Evolutionary conservation across 1,139 yeast genomes (phyloP), one percentile per base, ranked within the genome.

Genomic region (Pichia sp.): DNA sequence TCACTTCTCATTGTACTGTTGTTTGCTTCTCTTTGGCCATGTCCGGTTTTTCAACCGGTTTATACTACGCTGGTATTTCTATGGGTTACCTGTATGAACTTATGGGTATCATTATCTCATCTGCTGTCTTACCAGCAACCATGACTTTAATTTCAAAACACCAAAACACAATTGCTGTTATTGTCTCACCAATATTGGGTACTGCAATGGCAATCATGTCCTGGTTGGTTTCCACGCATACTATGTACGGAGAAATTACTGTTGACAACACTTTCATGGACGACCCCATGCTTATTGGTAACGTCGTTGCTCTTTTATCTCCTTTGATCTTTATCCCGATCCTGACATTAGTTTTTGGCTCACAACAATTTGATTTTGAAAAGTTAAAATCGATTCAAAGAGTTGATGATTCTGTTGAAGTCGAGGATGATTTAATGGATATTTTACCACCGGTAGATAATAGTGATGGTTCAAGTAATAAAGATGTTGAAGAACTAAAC

Each of bases 291-390:
- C 61, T 67, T 26, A 63, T 64, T 45, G 73, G 72, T 38, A 68
- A 69, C 52, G 64, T 68, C 43, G 58, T 60, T 39, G 64, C 70
- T 2, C 52, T 67, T n/a, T 58, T 59, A 35, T 61, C 66, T 16
- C 59, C 71, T 5, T 48, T 60, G 16, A 54, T 68, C 29, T 62
- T 62, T 39, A 61, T 66, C 43, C 72, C 72, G 27, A 56, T 84
- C 11, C 67, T 86, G 45, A 83, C 94, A 0, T 67, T 71, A 39
- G 64, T 67, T 5, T 79, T 79, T 61, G 78, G 77, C 49, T 81
- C 84, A n/a, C 88, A 81, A 54, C 73, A 83, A 57, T 87, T 81
- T 56, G 85, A 87, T 63, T 87, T 85, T 78, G 69, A 72, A 35
- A 62, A 71, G 26, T 69, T 82, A 59, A 75, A 73, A 57, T 58